Evolutionary conservation across 306 rosid species (phyloP).

Genomic region (Prunus salicina): DNA sequence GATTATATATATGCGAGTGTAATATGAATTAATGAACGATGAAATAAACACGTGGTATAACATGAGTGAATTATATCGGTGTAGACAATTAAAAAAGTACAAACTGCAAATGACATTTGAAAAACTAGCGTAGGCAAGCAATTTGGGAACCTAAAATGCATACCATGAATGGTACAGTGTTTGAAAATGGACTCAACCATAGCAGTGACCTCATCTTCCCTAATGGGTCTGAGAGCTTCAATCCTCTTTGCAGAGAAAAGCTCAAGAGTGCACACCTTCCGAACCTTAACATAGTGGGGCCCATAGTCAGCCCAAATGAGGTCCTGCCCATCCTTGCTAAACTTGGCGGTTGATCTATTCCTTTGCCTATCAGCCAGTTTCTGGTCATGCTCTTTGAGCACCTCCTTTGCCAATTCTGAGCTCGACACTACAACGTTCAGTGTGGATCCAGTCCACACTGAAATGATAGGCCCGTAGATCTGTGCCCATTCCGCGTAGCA

Average conservation of each 20-base stretch:
- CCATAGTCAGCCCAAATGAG: constrained; percentile 95
- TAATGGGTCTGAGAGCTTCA: constrained; percentile 61
- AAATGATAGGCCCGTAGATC: constrained; percentile 70
- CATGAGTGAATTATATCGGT: no score
- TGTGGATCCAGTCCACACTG: constrained; percentile 81
- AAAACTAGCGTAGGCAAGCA: no score
- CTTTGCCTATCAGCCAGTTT: constrained; percentile 65
- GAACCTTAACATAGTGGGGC: constrained; percentile 83
- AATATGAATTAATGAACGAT: no score
- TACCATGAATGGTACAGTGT: constrained; percentile 49
- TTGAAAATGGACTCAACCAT: constrained; percentile 75
- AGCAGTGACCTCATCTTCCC: constrained; percentile 87
- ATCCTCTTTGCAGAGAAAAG: constrained; percentile 71
- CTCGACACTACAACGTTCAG: constrained; percentile 72
- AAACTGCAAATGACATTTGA: no score
- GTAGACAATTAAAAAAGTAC: no score
- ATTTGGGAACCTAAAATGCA: no score
- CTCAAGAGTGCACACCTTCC: constrained; percentile 86
- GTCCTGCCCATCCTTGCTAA: constrained; percentile 75
- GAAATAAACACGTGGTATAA: no score
- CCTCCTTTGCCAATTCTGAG: constrained; percentile 60
- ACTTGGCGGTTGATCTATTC: constrained; percentile 62
- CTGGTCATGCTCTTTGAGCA: constrained; percentile 72
- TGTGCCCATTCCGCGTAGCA: constrained; percentile 81
- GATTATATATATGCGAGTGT: no score